Base-by-base conservation (phyloP, 257 asterid species). In the Nicotiana obtusifolia region DNA sequence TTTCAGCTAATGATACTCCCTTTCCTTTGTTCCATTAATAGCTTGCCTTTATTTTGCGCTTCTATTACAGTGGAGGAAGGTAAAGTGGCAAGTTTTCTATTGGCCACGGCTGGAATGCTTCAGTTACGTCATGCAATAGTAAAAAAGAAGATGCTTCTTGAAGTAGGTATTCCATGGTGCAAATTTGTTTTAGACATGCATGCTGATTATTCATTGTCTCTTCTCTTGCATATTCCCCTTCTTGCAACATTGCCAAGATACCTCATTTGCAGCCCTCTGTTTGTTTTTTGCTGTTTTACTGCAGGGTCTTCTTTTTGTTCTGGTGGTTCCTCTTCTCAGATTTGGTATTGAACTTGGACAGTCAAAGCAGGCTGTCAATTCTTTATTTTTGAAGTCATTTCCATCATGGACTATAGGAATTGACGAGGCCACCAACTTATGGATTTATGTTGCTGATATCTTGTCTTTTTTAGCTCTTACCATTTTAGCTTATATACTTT, bases 1-100 rank as follows among this genome's bases (percentile, higher is more conserved):
- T 69, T 4, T 65, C 16, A 54, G 31, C 75, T 76, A 26, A 47
- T 33, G 82, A 84, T 79, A 33, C 44, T 68, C 13, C 7, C 26
- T 57, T 77, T 41, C 17, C 64, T 67, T 53, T 26, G 49, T 75
- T 85, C 84, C 67, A 52, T 79, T 78, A 82, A 16, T 81, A 59
- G 64, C 77, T 89, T 83, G 81, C 73, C 5, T 65, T 10, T 78
- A 41, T 67, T 82, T 60, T 86, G 83, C 41, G 78, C 67, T 88
- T 52, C 19, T 11, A 52, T 52, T 52, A 86, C 92, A 94, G 98
- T 94, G 93, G 98, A 94, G 89, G 99, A 95, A 93, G 99, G 99
- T 75, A 91, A 89, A 83, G 97, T 90, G 78, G 97, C 98, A 83
- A 83, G 91, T 85, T 95, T 95, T 88, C 97, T 95, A 78, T 88